phyloP scores from a whole-genome alignment of 192 early-diverging fungal species.

The Coemansia furcata region DNA sequence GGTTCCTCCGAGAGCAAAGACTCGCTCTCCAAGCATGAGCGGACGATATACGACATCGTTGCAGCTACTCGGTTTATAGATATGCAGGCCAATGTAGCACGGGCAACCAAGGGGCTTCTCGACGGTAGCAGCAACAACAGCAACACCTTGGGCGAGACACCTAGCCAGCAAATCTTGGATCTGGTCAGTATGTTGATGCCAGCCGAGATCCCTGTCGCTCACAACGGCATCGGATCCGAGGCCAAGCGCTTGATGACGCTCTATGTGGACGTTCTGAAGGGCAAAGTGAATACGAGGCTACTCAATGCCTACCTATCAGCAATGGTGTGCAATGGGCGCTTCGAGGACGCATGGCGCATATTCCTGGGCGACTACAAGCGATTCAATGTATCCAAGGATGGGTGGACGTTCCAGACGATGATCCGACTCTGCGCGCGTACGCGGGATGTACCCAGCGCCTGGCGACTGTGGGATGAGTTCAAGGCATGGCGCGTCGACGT shows the following conservation, averaged over 20 bases:
- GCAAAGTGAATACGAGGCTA: slow-evolving; percentile 51
- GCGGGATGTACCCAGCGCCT: slow-evolving; percentile 59
- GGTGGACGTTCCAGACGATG: slow-evolving; percentile 61
- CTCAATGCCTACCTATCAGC: slow-evolving; percentile 63
- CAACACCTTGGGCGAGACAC: background rate
- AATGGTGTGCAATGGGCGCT: slow-evolving; percentile 56
- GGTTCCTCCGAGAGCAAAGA: background rate
- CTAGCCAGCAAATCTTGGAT: slow-evolving; percentile 7
- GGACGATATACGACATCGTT: background rate
- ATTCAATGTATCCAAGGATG: slow-evolving; percentile 53
- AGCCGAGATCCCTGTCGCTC: slow-evolving; percentile 29
- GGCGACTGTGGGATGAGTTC: slow-evolving; percentile 68
- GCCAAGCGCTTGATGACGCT: slow-evolving; percentile 30
- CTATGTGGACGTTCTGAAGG: slow-evolving; percentile 35
- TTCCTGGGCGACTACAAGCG: slow-evolving; percentile 56
- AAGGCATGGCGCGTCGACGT: slow-evolving; percentile 56
- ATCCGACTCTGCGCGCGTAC: slow-evolving; percentile 62
- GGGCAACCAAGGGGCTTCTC: slow-evolving; percentile 27
- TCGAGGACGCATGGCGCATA: slow-evolving; percentile 45
- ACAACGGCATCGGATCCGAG: slow-evolving; percentile 36
- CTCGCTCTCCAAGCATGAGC: slow-evolving; percentile 12
- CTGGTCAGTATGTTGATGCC: slow-evolving; percentile 46
- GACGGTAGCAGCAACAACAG: background rate
- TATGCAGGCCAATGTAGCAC: slow-evolving; percentile 22
- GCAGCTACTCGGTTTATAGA: slow-evolving; percentile 21